A percentile compares a stretch with the other conserved stretches of the same genome.
phyloP scores from a whole-genome alignment of 805 yeast genomes.

The Wilhelminamyces savonicus region DNA sequence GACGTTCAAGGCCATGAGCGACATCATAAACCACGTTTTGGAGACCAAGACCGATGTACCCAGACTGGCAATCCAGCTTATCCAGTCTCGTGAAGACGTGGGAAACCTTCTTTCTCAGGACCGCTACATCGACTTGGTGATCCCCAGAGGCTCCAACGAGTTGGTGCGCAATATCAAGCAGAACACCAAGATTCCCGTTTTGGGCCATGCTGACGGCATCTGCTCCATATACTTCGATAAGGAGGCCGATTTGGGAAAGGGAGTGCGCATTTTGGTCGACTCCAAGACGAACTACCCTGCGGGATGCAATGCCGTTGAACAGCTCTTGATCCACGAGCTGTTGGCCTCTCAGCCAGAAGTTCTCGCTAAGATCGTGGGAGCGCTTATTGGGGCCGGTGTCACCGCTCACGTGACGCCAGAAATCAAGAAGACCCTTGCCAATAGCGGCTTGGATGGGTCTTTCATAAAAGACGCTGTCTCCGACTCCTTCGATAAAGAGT shows the following conservation, averaged over 20 bases:
- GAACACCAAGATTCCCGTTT: conserved; percentile 88
- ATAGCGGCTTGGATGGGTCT: conserved; percentile 12
- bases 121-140: conserved; percentile 85
- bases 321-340: conserved; percentile 57
- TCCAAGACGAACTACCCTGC: conserved; percentile 96
- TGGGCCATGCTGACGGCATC: conserved; percentile 98
- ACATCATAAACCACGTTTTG: conserved; percentile 58
- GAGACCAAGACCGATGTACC: conserved; percentile 66
- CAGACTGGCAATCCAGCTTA: conserved; percentile 72
- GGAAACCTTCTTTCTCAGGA: conserved; percentile 80
- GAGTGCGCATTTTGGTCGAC: conserved; percentile 70
- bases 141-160: conserved; percentile 96
- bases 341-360: conserved; percentile 19
- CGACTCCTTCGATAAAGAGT: conserved; percentile 78
- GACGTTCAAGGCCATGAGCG: conserved; percentile 79
- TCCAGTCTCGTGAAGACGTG: conserved; percentile 86
- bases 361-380: conserved; percentile 19
- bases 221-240: conserved; percentile 83
- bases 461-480: conserved; percentile 45
- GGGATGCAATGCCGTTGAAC: conserved; percentile 97
- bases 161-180: conserved; percentile 81
- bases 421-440: conserved; percentile 27
- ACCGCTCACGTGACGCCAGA: conserved; percentile 61
- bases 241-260: conserved; percentile 72
- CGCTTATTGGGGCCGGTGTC: conserved; percentile 60